Conservation (phyloP, 2,329 filamentous ascomycete genomes). For the Neoscytalidium dimidiatum region DNA sequence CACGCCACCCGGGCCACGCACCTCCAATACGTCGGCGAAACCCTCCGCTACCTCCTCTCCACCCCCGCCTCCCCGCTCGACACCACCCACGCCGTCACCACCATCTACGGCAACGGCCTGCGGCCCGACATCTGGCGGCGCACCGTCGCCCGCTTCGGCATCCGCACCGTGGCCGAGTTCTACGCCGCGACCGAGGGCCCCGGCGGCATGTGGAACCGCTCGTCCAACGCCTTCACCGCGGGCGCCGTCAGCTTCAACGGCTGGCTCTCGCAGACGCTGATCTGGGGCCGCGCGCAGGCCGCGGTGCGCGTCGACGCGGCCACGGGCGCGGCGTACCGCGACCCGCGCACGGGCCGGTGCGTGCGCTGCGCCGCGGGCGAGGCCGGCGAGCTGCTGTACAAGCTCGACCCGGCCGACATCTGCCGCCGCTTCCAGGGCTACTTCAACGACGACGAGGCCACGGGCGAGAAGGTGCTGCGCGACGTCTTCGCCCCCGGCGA, state of each 20-base stretch:
- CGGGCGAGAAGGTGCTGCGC: slow-evolving; percentile 55
- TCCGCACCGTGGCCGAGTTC: slow-evolving; percentile 68
- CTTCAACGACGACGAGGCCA: slow-evolving; percentile 67
- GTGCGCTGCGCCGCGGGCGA: not conserved
- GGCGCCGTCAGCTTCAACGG: slow-evolving; percentile 14
- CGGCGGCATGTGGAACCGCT: slow-evolving; percentile 15
- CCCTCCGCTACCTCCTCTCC: slow-evolving; percentile 71
- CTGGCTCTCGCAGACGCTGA: not conserved
- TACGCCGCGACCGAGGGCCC: slow-evolving; percentile 78
- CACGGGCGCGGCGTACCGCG: slow-evolving; percentile 63
- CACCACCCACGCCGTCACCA: slow-evolving; percentile 58
- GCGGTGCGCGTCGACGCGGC: slow-evolving; percentile 57
- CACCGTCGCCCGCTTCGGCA: slow-evolving; percentile 65
- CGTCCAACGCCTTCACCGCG: not conserved
- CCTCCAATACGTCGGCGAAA: slow-evolving; percentile 79
- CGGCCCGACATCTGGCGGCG: slow-evolving; percentile 68
- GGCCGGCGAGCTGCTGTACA: slow-evolving; percentile 71
- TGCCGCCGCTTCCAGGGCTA: slow-evolving; percentile 63
- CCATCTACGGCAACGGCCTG: slow-evolving; percentile 68
- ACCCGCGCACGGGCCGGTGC: slow-evolving; percentile 32
- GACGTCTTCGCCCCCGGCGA: slow-evolving; percentile 52
- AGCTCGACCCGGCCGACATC: slow-evolving; percentile 56
- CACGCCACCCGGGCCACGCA: slow-evolving; percentile 67
- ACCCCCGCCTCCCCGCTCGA: slow-evolving; percentile 61
- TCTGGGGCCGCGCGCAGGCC: not conserved